Evolutionary conservation across 106 monocot species (phyloP).

Genomic region (Acanthochlamys bracteata): DNA sequence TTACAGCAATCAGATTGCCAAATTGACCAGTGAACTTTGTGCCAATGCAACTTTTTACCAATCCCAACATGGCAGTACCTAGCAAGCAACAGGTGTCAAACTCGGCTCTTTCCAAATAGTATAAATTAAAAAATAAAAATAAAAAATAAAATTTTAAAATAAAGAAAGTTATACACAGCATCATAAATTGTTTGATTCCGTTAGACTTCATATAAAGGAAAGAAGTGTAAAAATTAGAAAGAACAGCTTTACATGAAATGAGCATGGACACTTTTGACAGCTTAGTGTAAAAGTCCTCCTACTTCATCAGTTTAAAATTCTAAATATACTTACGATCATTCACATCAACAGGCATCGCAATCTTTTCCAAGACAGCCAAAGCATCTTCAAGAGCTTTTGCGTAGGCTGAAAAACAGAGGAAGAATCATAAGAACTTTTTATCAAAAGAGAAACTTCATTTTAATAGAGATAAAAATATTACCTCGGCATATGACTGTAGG

Average conservation of each 20-base stretch:
- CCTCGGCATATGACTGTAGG: conserved; percentile 95
- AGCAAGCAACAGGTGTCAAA: neutral
- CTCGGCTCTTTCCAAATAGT: neutral
- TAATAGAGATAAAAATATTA: conserved; percentile 16
- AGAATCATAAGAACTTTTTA: neutral
- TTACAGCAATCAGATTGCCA: conserved; percentile 86
- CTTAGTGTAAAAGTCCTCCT: too few relatives aligned
- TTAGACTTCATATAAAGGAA: too few relatives aligned
- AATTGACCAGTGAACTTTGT: conserved; percentile 98
- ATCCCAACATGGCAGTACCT: conserved; percentile 55
- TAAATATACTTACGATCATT: conserved; percentile 63
- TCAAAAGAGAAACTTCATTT: neutral
- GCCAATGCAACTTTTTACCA: conserved; percentile 94
- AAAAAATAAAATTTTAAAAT: too few relatives aligned
- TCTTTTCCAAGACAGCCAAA: conserved; percentile 84
- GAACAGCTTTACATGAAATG: too few relatives aligned
- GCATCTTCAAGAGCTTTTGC: conserved; percentile 94
- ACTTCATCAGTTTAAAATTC: neutral
- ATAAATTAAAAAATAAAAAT: too few relatives aligned
- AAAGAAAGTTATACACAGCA: too few relatives aligned
- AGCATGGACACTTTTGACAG: too few relatives aligned
- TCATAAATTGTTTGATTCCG: too few relatives aligned
- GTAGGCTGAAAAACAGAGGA: conserved; percentile 47
- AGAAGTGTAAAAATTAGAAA: too few relatives aligned
- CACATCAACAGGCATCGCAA: conserved; percentile 76